phyloP scores from a whole-genome alignment of 108 stramenopile species.

The Conticribra weissflogii region DNA sequence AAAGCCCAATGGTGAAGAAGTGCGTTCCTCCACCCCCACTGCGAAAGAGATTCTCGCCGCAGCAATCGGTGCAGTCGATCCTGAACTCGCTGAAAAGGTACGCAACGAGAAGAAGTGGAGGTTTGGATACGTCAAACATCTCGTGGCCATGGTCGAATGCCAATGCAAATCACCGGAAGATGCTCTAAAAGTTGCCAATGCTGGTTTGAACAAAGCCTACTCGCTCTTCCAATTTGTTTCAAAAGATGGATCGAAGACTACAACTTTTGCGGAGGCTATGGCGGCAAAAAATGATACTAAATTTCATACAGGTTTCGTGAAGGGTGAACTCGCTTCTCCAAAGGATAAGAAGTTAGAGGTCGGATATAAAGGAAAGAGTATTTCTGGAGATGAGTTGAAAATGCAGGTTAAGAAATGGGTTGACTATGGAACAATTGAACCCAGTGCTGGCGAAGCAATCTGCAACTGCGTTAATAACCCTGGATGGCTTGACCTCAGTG shows the following conservation, averaged over 20 bases:
- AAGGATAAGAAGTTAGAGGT: slow-evolving; percentile 67
- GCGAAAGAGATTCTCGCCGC: slow-evolving; percentile 88
- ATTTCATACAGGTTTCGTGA: slow-evolving; percentile 86
- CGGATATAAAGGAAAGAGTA: slow-evolving; percentile 90
- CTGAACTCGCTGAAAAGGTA: slow-evolving; percentile 64
- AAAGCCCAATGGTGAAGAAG: slow-evolving; percentile 58
- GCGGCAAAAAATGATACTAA: slow-evolving; percentile 63
- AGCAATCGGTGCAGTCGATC: slow-evolving; percentile 83
- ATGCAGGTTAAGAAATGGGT: slow-evolving; percentile 92
- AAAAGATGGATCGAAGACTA: slow-evolving; percentile 69
- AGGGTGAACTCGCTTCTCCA: slow-evolving; percentile 56
- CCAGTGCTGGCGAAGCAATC: slow-evolving; percentile 93
- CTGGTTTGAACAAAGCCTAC: slow-evolving; percentile 91
- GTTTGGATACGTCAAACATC: slow-evolving; percentile 92
- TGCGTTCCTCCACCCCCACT: slow-evolving; percentile 85
- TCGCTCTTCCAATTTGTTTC: slow-evolving; percentile 92
- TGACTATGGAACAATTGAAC: slow-evolving; percentile 94
- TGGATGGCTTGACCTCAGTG: slow-evolving; percentile 85
- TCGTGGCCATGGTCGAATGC: slow-evolving; percentile 81
- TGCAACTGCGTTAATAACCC: slow-evolving; percentile 82
- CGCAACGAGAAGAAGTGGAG: slow-evolving; percentile 74
- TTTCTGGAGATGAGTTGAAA: slow-evolving; percentile 81
- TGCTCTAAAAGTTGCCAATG: slow-evolving; percentile 88
- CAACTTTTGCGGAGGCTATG: slow-evolving; percentile 87
- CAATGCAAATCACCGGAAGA: slow-evolving; percentile 85